A percentile compares a stretch with the other conserved stretches of the same genome.
Conservation (phyloP, 768 basidiomycete species). For the Pisolithus orientalis region DNA sequence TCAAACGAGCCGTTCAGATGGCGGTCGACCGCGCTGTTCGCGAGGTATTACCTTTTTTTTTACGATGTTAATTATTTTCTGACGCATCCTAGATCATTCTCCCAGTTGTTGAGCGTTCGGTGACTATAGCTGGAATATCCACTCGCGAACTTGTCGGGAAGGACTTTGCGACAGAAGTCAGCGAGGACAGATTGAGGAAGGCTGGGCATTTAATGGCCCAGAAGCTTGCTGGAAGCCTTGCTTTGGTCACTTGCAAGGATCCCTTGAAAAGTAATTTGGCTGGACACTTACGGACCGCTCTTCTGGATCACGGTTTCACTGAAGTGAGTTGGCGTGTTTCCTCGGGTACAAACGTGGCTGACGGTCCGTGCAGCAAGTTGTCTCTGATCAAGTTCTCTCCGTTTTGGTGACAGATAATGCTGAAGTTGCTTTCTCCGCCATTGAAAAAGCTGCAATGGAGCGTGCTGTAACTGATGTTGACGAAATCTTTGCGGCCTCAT, state of each 20-base stretch:
- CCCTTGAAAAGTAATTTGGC: slow-evolving; percentile 89
- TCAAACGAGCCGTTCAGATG: slow-evolving; percentile 86
- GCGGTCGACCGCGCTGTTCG: slow-evolving; percentile 93
- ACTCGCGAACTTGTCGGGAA: slow-evolving; percentile 92
- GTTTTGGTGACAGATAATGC: slow-evolving; percentile 89
- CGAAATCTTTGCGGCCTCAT: slow-evolving; percentile 77
- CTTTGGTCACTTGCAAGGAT: slow-evolving; percentile 97
- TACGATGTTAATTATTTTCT: not conserved
- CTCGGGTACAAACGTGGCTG: not conserved
- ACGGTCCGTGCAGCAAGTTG: slow-evolving; percentile 43
- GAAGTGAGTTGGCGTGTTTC: slow-evolving; percentile 46
- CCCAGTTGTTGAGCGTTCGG: slow-evolving; percentile 96
- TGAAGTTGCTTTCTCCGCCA: slow-evolving; percentile 87
- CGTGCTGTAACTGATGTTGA: slow-evolving; percentile 90
- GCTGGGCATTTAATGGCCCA: slow-evolving; percentile 96
- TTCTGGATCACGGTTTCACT: slow-evolving; percentile 83
- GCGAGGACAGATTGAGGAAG: slow-evolving; percentile 84
- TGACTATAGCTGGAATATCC: slow-evolving; percentile 97
- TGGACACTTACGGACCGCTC: slow-evolving; percentile 75
- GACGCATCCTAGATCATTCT: slow-evolving; percentile 66
- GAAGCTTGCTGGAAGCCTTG: slow-evolving; percentile 92
- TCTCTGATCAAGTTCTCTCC: slow-evolving; percentile 73
- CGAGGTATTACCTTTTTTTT: slow-evolving; percentile 48
- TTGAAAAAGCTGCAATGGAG: slow-evolving; percentile 98
- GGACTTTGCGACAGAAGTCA: slow-evolving; percentile 90